Conservation (phyloP, 257 asterid genomes). For the Solanum chilense region DNA sequence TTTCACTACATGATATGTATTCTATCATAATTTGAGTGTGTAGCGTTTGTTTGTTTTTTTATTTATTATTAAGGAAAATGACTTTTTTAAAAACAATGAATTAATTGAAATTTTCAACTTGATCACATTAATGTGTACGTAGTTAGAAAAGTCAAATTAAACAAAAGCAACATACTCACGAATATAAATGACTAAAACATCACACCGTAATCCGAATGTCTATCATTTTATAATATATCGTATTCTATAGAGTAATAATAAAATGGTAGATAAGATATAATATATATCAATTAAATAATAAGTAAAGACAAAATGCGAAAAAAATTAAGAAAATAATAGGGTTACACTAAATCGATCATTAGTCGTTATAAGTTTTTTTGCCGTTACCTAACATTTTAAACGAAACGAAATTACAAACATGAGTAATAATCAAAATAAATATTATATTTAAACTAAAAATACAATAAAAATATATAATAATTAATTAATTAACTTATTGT, state of each 20-base stretch:
- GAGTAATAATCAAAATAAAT: too few species aligned
- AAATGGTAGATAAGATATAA: not conserved
- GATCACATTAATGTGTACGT: not conserved
- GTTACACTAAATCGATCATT: too few species aligned
- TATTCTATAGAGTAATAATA: too few species aligned
- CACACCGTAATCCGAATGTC: not conserved
- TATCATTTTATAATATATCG: not conserved
- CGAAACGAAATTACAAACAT: too few species aligned
- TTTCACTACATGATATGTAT: too few species aligned
- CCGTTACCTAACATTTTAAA: too few species aligned
- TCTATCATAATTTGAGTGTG: not conserved
- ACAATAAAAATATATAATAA: too few species aligned
- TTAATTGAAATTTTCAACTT: not conserved
- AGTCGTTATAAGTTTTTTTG: too few species aligned
- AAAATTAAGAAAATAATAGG: too few species aligned
- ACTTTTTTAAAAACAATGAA: not conserved
- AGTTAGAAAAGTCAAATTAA: not conserved
- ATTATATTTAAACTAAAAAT: too few species aligned
- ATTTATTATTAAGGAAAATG: not conserved
- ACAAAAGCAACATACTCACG: not conserved
- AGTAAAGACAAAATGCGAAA: not conserved
- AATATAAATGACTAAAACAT: not conserved
- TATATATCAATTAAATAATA: too few species aligned
- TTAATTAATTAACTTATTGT: too few species aligned
- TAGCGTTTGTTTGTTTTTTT: not conserved